These are phyloP conservation scores for Geotrichum aggregatum DNA, from an alignment of 1,139 yeast genomes.

Conservation along the genomic window DNA sequence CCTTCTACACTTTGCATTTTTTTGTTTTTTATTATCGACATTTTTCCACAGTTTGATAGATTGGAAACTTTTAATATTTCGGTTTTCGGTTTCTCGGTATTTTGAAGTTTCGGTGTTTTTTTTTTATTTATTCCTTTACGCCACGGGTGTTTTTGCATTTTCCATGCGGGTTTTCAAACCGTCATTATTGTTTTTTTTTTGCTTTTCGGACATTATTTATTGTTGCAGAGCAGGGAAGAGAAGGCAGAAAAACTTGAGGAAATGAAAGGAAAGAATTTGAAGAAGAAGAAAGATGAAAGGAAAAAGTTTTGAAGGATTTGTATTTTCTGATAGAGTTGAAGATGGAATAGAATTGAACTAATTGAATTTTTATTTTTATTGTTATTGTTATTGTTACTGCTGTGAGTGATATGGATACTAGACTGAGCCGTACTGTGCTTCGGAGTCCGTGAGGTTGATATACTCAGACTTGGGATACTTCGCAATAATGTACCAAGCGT, in stretches of 20 bases:
- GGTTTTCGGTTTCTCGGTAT: not conserved
- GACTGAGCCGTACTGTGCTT: conserved; percentile 17
- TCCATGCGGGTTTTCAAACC: conserved; percentile 9
- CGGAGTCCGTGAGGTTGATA: conserved; percentile 9
- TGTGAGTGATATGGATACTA: not conserved
- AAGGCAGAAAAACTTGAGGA: not conserved
- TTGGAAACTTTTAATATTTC: not conserved
- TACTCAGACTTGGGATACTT: conserved; percentile 33
- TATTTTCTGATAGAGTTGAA: not conserved
- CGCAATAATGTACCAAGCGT: conserved; percentile 40
- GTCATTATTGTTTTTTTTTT: conserved; percentile 10
- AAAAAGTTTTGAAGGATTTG: conserved; percentile 10
- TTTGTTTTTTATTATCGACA: conserved; percentile 15
- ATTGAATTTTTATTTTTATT: not conserved
- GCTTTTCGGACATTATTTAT: conserved; percentile 6
- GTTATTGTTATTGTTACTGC: not conserved
- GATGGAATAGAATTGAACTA: not conserved
- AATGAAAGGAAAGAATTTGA: conserved; percentile 1
- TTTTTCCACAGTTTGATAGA: conserved; percentile 13
- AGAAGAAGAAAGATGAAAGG: conserved; percentile 10
- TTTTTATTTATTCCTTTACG: conserved; percentile 7
- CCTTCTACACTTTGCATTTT: conserved; percentile 13
- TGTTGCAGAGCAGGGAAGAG: conserved; percentile 11
- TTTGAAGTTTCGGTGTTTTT: conserved; percentile 9
- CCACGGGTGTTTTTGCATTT: not conserved